Evolutionary conservation across 177 flowering plant genomes (phyloP), one percentile per base, ranked within the genome.

Genomic region (Tripterygium wilfordii): DNA sequence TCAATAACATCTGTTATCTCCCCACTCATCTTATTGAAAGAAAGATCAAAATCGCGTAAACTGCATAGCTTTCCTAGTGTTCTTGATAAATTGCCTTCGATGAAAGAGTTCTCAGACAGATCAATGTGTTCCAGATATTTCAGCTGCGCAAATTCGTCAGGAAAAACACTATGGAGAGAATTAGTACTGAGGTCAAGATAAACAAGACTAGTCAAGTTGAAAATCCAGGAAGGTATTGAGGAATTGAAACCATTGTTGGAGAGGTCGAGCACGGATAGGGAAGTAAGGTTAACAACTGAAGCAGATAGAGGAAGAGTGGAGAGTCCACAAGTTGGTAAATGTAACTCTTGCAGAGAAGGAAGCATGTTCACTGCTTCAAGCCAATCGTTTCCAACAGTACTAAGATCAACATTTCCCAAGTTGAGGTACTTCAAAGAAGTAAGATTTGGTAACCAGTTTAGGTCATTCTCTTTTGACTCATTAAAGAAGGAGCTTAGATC

Each of bases 391-490:
- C 8, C 3, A n/a, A 15, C 31, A 12, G 9, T 22, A 26, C 25
- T 35, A 3, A 58, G 54, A 10, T 58, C 20, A 3, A 41, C 22
- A 20, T 26, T 4, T 27, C 32, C 49, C 24, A 58, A 16, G 10
- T 58, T 29, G 14, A 58, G 50, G 42, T 58, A 23, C 32, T 44
- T 29, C 27, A 58, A 27, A 16, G 49, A 44, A 35, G 55, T 36
- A 12, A 50, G 56, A 28, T 32, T 8, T 1, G 50, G 20, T 1
- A 58, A 10, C 62, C 62, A 58, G 0, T 13, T 2, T 2, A 36
- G 22, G 17, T 32, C 16, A 20, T 14, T 15, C 5, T 13, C 36
- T 8, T 9, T 4, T 20, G 20, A 18, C 0, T 25, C 12, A n/a
- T 0, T 0, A 4, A 4, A 1, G 15, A 2, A 3, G 4, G 4